Evolutionary conservation across 2,329 filamentous ascomycete species (phyloP).

Genomic region (Aspergillus unguis): DNA sequence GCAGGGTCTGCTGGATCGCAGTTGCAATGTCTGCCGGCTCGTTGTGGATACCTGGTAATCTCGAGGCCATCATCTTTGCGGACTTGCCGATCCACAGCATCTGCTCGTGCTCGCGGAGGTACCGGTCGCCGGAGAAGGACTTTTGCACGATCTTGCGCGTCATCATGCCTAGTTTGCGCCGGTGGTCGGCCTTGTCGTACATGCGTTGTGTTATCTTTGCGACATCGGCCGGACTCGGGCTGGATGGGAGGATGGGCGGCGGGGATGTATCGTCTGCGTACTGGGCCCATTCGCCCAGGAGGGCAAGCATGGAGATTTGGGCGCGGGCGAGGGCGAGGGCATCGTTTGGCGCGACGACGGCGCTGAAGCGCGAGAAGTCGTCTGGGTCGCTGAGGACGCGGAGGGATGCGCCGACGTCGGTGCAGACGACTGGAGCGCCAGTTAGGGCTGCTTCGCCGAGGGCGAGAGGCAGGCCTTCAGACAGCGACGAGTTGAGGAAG

Average conservation of each 20-base stretch:
- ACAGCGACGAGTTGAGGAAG: conserved; percentile 50
- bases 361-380: conserved; percentile 54
- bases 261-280: conserved; percentile 53
- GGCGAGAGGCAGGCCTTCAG: conserved; percentile 45
- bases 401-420: conserved; percentile 42
- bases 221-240: conserved; percentile 51
- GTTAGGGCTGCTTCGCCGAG: conserved; percentile 48
- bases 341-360: conserved; percentile 64
- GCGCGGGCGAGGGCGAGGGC: conserved; percentile 58
- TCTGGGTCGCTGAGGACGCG: conserved; percentile 43
- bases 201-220: conserved; percentile 55
- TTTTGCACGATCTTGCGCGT: conserved; percentile 58
- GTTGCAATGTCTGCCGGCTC: conserved; percentile 27
- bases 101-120: conserved; percentile 61
- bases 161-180: conserved; percentile 57
- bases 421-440: conserved; percentile 45
- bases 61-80: conserved; percentile 31
- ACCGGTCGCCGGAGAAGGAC: conserved; percentile 58
- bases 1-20: conserved; percentile 22
- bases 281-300: conserved; percentile 60
- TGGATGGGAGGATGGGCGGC: conserved; percentile 46
- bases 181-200: conserved; percentile 58
- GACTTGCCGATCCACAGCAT: conserved; percentile 53
- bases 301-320: conserved; percentile 60
- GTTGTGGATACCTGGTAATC: conserved; percentile 21